These are phyloP conservation scores for Deinandra increscens DNA, from an alignment of 129 eudicot genomes.

Conservation along the genomic window DNA sequence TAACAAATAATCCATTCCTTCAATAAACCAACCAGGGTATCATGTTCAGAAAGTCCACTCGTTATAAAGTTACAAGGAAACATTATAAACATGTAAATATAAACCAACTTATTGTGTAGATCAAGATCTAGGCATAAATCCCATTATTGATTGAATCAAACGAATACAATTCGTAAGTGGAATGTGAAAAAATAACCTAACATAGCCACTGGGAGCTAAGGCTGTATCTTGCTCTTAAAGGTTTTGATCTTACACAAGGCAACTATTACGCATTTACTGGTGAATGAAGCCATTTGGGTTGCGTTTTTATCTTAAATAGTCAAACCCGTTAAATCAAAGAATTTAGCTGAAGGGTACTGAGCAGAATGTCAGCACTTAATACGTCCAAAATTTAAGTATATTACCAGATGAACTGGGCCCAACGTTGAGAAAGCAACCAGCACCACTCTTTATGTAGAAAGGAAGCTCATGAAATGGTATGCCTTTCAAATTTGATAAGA, in stretches of 20 bases:
- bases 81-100: neutral
- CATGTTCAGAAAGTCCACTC: neutral
- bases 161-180: neutral
- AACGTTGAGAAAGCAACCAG: conserved; percentile 71
- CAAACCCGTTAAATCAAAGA: neutral
- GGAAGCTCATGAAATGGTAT: conserved; percentile 84
- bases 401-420: conserved; percentile 50
- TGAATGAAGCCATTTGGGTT: neutral
- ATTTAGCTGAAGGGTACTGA: neutral
- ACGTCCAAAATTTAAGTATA: conserved; percentile 11
- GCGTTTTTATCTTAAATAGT: neutral
- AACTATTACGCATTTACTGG: neutral
- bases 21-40: conserved; percentile 7
- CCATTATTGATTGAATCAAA: neutral
- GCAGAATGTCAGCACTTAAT: neutral
- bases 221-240: neutral
- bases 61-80: neutral
- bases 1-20: neutral
- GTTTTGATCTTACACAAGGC: neutral
- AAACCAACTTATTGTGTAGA: neutral
- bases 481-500: conserved; percentile 78
- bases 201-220: neutral
- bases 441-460: conserved; percentile 68
- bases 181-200: neutral
- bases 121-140: neutral